These are phyloP conservation scores for Phytopythium mirpurense DNA, from an alignment of 352 stramenopile species.

Conservation along the genomic window DNA sequence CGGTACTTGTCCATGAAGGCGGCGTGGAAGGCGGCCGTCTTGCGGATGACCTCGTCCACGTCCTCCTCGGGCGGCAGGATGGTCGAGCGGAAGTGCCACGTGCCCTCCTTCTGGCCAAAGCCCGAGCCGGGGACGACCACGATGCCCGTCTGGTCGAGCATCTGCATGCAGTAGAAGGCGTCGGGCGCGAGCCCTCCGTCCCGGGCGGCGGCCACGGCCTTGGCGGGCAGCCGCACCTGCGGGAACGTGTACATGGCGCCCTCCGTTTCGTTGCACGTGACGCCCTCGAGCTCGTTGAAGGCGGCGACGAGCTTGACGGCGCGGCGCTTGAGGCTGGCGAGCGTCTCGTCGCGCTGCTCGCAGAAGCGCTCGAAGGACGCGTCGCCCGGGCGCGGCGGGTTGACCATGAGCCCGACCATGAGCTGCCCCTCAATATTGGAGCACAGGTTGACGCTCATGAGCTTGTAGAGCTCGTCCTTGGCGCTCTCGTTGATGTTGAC, in stretches of 20 bases:
- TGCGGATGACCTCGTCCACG: conserved; percentile 93
- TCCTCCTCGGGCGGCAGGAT: conserved; percentile 97
- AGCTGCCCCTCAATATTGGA: conserved; percentile 97
- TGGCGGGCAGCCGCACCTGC: conserved; percentile 86
- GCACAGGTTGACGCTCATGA: conserved; percentile 96
- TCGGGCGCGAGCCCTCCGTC: conserved; percentile 84
- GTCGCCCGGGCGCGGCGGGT: conserved; percentile 89
- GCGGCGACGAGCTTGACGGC: conserved; percentile 91
- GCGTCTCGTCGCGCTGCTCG: conserved; percentile 90
- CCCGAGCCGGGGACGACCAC: conserved; percentile 97
- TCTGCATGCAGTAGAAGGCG: conserved; percentile 95
- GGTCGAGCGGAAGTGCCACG: conserved; percentile 98
- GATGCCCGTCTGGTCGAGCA: conserved; percentile 96
- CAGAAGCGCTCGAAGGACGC: conserved; percentile 88
- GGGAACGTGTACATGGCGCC: conserved; percentile 99
- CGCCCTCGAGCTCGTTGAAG: conserved; percentile 95
- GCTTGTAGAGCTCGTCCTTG: conserved; percentile 98
- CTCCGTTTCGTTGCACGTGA: conserved; percentile 96
- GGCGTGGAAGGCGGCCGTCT: conserved; percentile 94
- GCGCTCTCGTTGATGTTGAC: conserved; percentile 90
- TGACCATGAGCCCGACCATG: conserved; percentile 98
- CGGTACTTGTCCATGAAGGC: conserved; percentile 95
- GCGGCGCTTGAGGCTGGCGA: conserved; percentile 92
- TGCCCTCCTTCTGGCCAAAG: conserved; percentile 95
- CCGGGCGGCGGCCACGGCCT: conserved; percentile 81